A percentile compares a stretch with the other conserved stretches of the same genome.
Conservation (phyloP, 768 basidiomycete species). For the Coprinopsis marcescibilis region DNA sequence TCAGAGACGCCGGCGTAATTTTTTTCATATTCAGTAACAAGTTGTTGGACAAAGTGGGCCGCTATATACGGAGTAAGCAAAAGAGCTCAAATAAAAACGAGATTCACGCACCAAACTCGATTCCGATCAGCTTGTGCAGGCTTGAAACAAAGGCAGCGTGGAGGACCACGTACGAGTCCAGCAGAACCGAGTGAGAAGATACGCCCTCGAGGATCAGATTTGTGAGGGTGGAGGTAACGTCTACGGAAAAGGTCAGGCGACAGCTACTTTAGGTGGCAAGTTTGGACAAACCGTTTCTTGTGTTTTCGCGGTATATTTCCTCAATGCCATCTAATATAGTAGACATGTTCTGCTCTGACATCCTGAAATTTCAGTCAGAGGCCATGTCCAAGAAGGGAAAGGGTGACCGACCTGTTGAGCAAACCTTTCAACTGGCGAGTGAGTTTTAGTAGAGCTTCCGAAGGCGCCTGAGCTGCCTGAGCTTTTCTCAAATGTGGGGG, state of each 20-base stretch:
- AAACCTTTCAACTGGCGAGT: constrained; percentile 78
- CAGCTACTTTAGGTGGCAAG: neutral
- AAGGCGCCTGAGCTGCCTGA: constrained; percentile 24
- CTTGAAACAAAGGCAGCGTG: constrained; percentile 82
- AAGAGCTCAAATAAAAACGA: neutral
- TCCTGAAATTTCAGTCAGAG: constrained; percentile 33
- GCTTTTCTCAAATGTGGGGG: constrained; percentile 70
- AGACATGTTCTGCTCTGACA: constrained; percentile 87
- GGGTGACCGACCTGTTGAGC: constrained; percentile 63
- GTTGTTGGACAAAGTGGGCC: constrained; percentile 75
- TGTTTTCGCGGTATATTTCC: constrained; percentile 66
- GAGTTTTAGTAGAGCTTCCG: constrained; percentile 48
- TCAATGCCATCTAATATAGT: constrained; percentile 71
- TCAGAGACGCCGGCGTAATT: constrained; percentile 33
- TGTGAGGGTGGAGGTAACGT: constrained; percentile 77
- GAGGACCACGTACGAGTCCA: constrained; percentile 87
- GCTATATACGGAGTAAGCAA: constrained; percentile 34
- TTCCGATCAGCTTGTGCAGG: constrained; percentile 73
- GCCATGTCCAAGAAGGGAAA: neutral
- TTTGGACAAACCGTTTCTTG: constrained; percentile 60
- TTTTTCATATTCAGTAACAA: constrained; percentile 61
- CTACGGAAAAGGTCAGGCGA: constrained; percentile 32
- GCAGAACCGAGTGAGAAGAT: constrained; percentile 68
- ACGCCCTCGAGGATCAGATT: constrained; percentile 73
- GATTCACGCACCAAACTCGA: constrained; percentile 73